A percentile compares a stretch with the other conserved stretches of the same genome.
Conservation (phyloP, 2,329 filamentous ascomycete species). For the Onygenales sp. region DNA sequence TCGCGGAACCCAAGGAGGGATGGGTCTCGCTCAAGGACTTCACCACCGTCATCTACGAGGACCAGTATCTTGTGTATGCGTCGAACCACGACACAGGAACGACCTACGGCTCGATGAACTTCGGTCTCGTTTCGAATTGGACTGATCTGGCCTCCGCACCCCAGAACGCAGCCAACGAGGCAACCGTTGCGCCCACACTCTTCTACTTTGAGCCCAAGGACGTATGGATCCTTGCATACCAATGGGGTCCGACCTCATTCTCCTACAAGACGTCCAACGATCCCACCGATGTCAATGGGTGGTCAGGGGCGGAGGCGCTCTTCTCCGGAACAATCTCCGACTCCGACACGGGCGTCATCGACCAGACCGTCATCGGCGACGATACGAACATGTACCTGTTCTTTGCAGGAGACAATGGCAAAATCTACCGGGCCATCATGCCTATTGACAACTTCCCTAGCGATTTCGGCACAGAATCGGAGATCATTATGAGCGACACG, state of each 20-base stretch:
- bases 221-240: slow-evolving; percentile 56
- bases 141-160: slow-evolving; percentile 40
- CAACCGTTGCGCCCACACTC: slow-evolving; percentile 50
- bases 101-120: slow-evolving; percentile 50
- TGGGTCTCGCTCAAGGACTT: slow-evolving; percentile 57
- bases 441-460: slow-evolving; percentile 53
- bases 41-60: slow-evolving; percentile 46
- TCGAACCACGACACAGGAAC: slow-evolving; percentile 37
- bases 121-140: slow-evolving; percentile 47
- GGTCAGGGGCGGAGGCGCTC: slow-evolving; percentile 45
- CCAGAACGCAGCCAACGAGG: slow-evolving; percentile 43
- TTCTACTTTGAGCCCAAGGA: slow-evolving; percentile 55
- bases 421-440: slow-evolving; percentile 56
- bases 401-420: slow-evolving; percentile 58
- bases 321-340: slow-evolving; percentile 46
- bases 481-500: slow-evolving; percentile 44
- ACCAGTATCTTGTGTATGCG: slow-evolving; percentile 52
- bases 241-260: slow-evolving; percentile 54
- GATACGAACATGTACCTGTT: slow-evolving; percentile 55
- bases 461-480: slow-evolving; percentile 45
- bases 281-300: slow-evolving; percentile 48
- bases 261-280: slow-evolving; percentile 51
- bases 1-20: slow-evolving; percentile 45
- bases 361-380: slow-evolving; percentile 57
- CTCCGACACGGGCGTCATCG: slow-evolving; percentile 48